phyloP scores from a whole-genome alignment of 148 eudicot genomes.

The Beta vulgaris region DNA sequence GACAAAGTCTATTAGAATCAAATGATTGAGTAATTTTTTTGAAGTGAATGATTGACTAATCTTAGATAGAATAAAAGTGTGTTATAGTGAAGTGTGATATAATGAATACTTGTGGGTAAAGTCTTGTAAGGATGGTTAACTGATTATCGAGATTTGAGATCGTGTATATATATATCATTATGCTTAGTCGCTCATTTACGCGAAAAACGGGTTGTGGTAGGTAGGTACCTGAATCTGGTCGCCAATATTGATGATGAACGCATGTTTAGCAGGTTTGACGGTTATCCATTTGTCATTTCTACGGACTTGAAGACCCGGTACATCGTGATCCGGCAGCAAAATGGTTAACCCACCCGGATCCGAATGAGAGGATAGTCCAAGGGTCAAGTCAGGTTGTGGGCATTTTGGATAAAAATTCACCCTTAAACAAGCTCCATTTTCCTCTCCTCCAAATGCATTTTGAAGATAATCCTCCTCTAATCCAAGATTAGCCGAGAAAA shows the following conservation, averaged over 20 bases:
- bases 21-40: too few relatives aligned
- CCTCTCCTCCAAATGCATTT: constrained; percentile 74
- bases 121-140: too few relatives aligned
- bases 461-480: constrained; percentile 56
- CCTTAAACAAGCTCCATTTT: constrained; percentile 68
- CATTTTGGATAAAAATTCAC: constrained; percentile 82
- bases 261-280: constrained; percentile 75
- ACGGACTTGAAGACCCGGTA: constrained; percentile 81
- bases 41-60: background rate
- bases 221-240: constrained; percentile 81
- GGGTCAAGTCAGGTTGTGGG: constrained; percentile 90
- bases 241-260: constrained; percentile 79
- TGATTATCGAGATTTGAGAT: too few relatives aligned
- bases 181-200: too few relatives aligned
- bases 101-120: too few relatives aligned
- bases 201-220: background rate
- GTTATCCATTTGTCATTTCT: constrained; percentile 63
- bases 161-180: too few relatives aligned
- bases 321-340: constrained; percentile 66
- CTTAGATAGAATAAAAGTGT: background rate
- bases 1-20: too few relatives aligned
- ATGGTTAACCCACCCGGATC: constrained; percentile 94
- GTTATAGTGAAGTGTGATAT: too few relatives aligned
- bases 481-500: constrained; percentile 62
- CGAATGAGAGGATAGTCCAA: constrained; percentile 81